phyloP scores from a whole-genome alignment of 495 filamentous ascomycete species.

The Penicillium parvum region DNA sequence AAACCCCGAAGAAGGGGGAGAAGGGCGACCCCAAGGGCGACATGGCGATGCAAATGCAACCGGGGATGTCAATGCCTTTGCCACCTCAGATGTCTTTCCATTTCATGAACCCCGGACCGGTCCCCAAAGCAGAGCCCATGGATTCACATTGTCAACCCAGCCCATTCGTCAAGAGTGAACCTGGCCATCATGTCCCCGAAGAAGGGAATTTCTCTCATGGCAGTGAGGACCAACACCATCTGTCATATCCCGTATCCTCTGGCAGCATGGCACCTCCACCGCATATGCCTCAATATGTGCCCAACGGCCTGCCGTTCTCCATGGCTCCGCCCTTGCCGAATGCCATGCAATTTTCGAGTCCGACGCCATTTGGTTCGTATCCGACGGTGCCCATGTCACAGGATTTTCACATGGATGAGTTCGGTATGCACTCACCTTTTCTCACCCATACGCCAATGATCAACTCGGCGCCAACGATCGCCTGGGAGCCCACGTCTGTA shows the following conservation, averaged over 20 bases:
- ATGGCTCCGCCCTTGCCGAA: background rate
- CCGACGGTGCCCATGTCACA: background rate
- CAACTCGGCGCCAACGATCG: too few relatives aligned
- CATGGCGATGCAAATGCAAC: too few relatives aligned
- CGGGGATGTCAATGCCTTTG: background rate
- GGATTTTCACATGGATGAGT: background rate
- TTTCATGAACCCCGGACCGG: background rate
- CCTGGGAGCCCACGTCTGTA: background rate
- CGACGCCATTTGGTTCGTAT: background rate
- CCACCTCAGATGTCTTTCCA: background rate
- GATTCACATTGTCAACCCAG: background rate
- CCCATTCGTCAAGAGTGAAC: slow-evolving; percentile 13
- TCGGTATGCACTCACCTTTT: background rate
- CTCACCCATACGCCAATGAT: background rate
- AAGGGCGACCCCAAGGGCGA: slow-evolving; percentile 2
- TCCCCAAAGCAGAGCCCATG: background rate
- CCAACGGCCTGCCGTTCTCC: background rate
- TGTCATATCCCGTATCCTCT: background rate
- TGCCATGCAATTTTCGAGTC: background rate
- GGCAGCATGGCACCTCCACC: background rate
- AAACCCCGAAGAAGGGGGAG: slow-evolving; percentile 14
- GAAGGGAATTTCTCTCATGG: too few relatives aligned
- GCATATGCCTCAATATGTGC: background rate
- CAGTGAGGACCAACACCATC: background rate
- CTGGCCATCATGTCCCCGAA: background rate